Base-by-base conservation (phyloP, 805 yeast species). In the Wickerhamiella lipophila region DNA sequence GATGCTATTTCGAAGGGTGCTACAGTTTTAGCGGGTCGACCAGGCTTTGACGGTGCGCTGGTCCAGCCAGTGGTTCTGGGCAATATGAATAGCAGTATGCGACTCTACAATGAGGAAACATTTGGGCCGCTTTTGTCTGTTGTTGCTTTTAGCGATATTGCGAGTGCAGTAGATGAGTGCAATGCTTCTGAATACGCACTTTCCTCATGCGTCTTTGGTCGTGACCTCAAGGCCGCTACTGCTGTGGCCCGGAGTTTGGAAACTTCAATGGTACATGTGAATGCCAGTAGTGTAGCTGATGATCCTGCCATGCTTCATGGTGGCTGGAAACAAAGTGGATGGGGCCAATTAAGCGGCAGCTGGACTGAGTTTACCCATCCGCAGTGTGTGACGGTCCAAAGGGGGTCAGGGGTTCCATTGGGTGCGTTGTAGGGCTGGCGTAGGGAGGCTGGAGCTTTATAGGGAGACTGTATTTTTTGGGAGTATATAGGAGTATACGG, bases 281-380 rank as follows among this genome's bases (percentile, higher is more conserved):
- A 35, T 16, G 18, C 40, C 21, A 11, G 16, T 21, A 35, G 40
- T 16, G 40, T 35, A 13, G 23, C 21, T 6, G 40, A 35, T 35
- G 40, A 35, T 12, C 40, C 40, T 9, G 40, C 21, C 4, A 35
- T 35, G 40, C 40, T 21, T 19, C 40, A 35, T 16, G 40, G 40
- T 16, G 40, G 40, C 21, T 35, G 40, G 40, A 35, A 35, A 16
- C 21, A 35, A 8, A 35, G 40, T 16, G 40, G 40, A 6, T 35
- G 40, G 40, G 40, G 40, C 5, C 21, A 19, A 13, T 16, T 35
- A 13, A 35, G 40, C 23, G 40, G 40, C 40, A 19, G 11, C 23
- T 18, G 21, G 21, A 19, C 23, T 16, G 40, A 35, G 21, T 35
- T 35, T 35, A 35, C 40, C 4, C 40, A 16, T 6, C 4, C 40